Evolutionary conservation across 345 rosid genomes (phyloP).

Genomic region (Eucalyptus virginea): DNA sequence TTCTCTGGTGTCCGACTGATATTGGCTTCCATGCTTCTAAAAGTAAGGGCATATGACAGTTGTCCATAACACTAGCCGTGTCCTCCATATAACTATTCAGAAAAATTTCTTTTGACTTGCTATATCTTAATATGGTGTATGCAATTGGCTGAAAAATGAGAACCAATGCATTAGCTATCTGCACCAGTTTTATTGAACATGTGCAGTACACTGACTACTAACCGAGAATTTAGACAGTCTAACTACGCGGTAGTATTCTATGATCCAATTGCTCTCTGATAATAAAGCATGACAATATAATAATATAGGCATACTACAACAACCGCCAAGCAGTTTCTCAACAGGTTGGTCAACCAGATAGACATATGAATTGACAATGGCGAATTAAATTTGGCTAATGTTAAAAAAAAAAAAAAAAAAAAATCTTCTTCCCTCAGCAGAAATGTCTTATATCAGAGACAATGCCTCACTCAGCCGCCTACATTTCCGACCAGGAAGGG

Average conservation of each 20-base stretch:
- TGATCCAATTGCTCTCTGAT: background rate
- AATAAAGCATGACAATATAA: background rate
- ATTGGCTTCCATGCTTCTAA: slow-evolving; percentile 94
- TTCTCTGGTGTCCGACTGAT: slow-evolving; percentile 50
- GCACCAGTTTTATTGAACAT: background rate
- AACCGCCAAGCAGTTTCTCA: background rate
- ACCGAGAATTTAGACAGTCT: background rate
- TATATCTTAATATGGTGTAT: slow-evolving; percentile 58
- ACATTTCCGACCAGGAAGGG: background rate
- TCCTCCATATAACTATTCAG: slow-evolving; percentile 7
- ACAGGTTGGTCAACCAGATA: background rate
- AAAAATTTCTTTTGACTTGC: slow-evolving; percentile 38
- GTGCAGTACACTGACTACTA: background rate
- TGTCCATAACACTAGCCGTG: background rate
- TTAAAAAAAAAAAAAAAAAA: background rate
- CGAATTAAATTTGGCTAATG: background rate
- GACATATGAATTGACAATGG: background rate
- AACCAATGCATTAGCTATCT: background rate
- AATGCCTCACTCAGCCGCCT: background rate
- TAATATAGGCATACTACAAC: background rate
- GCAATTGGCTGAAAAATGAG: slow-evolving; percentile 48
- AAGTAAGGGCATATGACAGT: slow-evolving; percentile 29
- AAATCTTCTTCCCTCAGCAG: background rate
- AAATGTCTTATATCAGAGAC: background rate
- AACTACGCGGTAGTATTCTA: background rate